phyloP scores from a whole-genome alignment of 495 filamentous ascomycete species.

The Chaetomium tenue region DNA sequence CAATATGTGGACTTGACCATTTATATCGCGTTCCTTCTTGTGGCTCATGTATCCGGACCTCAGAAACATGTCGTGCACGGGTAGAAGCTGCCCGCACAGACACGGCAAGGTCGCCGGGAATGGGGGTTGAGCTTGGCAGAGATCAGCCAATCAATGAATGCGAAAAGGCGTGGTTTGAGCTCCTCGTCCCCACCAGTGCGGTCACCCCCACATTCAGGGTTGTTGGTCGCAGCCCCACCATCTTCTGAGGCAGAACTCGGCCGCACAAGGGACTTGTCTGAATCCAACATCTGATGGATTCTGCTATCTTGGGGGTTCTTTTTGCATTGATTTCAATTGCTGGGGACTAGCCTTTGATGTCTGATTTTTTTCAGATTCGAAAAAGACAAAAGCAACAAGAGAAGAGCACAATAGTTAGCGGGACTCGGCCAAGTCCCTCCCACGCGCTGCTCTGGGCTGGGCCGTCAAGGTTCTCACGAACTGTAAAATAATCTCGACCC shows the following conservation, averaged over 20 bases:
- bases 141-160: no score
- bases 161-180: no score
- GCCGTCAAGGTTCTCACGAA: conserved; percentile 33
- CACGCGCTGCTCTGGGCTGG: neutral
- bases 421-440: neutral
- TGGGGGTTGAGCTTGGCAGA: no score
- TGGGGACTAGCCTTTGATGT: neutral
- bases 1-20: no score
- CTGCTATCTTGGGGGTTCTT: neutral
- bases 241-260: conserved; percentile 1
- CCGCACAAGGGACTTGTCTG: conserved; percentile 11
- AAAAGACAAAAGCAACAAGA: neutral
- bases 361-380: neutral
- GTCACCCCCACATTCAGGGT: conserved; percentile 13
- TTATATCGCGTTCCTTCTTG: no score
- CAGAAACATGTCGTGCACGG: no score
- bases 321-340: neutral
- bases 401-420: neutral
- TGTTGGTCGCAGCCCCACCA: neutral
- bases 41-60: no score
- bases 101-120: no score
- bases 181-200: neutral
- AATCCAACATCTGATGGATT: neutral
- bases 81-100: no score
- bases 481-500: conserved; percentile 27